Evolutionary conservation across 768 basidiomycete species (phyloP).

Genomic region (Boletus rufocinnamomeus): DNA sequence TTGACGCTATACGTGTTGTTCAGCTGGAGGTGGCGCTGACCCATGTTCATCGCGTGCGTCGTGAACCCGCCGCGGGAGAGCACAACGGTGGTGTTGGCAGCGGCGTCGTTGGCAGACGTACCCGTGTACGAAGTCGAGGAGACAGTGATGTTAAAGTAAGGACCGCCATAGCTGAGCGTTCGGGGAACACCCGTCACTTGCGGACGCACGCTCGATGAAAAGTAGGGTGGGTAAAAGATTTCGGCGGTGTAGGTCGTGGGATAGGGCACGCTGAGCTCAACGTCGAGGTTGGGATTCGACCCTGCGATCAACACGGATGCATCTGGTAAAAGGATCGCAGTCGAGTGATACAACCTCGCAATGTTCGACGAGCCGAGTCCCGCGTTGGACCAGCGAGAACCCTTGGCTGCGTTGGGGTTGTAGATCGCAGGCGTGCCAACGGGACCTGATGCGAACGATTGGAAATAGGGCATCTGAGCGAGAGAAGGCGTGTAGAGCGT

Average conservation of each 20-base stretch:
- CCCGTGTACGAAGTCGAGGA: conserved; percentile 67
- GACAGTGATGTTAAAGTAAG: conserved; percentile 73
- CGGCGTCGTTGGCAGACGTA: conserved; percentile 60
- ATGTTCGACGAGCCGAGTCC: conserved; percentile 64
- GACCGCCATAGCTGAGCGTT: conserved; percentile 83
- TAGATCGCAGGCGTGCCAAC: conserved; percentile 81
- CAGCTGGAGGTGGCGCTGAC: conserved; percentile 78
- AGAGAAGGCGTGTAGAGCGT: conserved; percentile 46
- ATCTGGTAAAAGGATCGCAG: conserved; percentile 86
- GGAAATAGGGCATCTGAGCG: conserved; percentile 63
- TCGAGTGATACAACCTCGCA: conserved; percentile 88
- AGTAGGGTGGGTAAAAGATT: conserved; percentile 92
- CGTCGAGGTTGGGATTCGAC: conserved; percentile 91
- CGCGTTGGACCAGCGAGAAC: conserved; percentile 71
- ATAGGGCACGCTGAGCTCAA: conserved; percentile 59
- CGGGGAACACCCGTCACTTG: conserved; percentile 65
- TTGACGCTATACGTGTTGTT: conserved; percentile 85
- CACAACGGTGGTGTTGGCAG: conserved; percentile 72
- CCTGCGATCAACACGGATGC: conserved; percentile 87
- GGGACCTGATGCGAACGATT: conserved; percentile 80
- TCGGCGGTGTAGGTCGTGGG: conserved; percentile 83
- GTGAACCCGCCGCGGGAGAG: conserved; percentile 85
- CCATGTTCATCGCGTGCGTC: conserved; percentile 88
- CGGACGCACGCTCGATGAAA: conserved; percentile 67
- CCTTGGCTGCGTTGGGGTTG: conserved; percentile 70